Percentiles rank a stretch among this genome's conserved stretches.
These are phyloP conservation scores for Aspergillus viridinutans DNA, from an alignment of 2,329 filamentous ascomycete genomes.

Conservation along the genomic window DNA sequence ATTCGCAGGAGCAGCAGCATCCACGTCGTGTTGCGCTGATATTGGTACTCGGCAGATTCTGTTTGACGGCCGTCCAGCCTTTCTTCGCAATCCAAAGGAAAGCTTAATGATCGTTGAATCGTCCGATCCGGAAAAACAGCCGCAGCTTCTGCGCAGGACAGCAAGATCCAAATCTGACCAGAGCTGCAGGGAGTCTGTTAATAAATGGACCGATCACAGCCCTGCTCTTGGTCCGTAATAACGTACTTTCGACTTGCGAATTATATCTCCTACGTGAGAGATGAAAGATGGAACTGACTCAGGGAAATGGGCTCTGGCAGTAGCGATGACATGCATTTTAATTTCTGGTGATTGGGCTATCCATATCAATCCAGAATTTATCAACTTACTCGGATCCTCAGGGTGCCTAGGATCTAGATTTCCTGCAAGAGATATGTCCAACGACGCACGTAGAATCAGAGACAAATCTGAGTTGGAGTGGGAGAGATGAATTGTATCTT, in stretches of 20 bases:
- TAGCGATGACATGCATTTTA: slow-evolving; percentile 16
- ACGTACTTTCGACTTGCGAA: slow-evolving; percentile 25
- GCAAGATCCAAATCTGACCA: slow-evolving; percentile 30
- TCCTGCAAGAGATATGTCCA: slow-evolving; percentile 6
- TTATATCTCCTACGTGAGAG: slow-evolving; percentile 15
- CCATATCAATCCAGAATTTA: slow-evolving; percentile 21
- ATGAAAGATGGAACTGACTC: slow-evolving; percentile 6
- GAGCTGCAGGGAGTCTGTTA: slow-evolving; percentile 17
- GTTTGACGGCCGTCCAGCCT: background rate
- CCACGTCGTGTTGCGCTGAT: slow-evolving; percentile 11
- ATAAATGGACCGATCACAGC: background rate
- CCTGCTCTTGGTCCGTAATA: background rate
- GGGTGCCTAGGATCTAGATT: background rate
- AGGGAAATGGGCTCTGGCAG: slow-evolving; percentile 3
- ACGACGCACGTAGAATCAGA: slow-evolving; percentile 19
- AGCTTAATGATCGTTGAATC: slow-evolving; percentile 10
- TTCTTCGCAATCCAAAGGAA: slow-evolving; percentile 20
- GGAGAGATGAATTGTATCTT: slow-evolving; percentile 5
- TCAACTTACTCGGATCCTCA: slow-evolving; percentile 1
- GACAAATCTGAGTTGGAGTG: slow-evolving; percentile 11
- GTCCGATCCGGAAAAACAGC: background rate
- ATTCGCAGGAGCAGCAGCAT: slow-evolving; percentile 14
- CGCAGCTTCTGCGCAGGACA: slow-evolving; percentile 17
- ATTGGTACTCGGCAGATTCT: slow-evolving; percentile 12
- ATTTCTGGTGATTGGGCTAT: slow-evolving; percentile 25